Percentiles rank a stretch among this genome's conserved stretches.
These are phyloP conservation scores for Aspergillus novofumigatus DNA, from an alignment of 2,329 filamentous ascomycete species.

Conservation along the genomic window DNA sequence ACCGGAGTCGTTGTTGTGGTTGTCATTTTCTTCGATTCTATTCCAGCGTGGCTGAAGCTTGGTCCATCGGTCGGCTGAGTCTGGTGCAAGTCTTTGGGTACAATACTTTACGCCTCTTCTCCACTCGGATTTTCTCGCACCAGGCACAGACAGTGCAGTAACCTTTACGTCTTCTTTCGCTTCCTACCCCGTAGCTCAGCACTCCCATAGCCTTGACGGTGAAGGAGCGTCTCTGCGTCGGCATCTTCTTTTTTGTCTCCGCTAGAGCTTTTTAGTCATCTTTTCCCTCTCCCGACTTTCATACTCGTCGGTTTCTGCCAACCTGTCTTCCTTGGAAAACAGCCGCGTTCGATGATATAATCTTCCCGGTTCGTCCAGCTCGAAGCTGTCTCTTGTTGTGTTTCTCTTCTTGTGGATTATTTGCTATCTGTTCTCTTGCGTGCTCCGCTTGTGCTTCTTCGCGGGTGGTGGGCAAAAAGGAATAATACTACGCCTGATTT, in stretches of 20 bases:
- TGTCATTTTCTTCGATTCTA: slow-evolving; percentile 20
- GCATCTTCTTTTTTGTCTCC: slow-evolving; percentile 13
- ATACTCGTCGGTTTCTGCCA: neutral
- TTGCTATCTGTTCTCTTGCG: slow-evolving; percentile 9
- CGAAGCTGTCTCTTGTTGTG: slow-evolving; percentile 9
- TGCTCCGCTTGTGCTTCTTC: slow-evolving; percentile 14
- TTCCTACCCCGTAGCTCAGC: slow-evolving; percentile 7
- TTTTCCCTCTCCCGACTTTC: neutral
- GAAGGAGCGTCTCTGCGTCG: slow-evolving; percentile 15
- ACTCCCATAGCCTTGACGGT: slow-evolving; percentile 31
- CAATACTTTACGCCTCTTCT: slow-evolving; percentile 10
- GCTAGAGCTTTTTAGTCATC: slow-evolving; percentile 20
- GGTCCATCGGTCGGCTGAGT: slow-evolving; percentile 2
- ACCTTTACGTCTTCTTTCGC: slow-evolving; percentile 11
- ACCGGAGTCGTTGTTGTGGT: slow-evolving; percentile 34
- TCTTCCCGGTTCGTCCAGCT: neutral
- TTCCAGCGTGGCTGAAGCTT: slow-evolving; percentile 10
- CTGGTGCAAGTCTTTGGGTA: slow-evolving; percentile 9
- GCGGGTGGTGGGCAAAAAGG: slow-evolving; percentile 19
- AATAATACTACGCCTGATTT: slow-evolving; percentile 28
- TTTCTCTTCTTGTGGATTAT: slow-evolving; percentile 8
- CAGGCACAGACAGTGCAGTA: slow-evolving; percentile 10
- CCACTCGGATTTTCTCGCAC: slow-evolving; percentile 13
- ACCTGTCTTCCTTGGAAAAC: neutral
- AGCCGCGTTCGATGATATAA: neutral